These are phyloP conservation scores for Geranium brycei DNA, from an alignment of 345 rosid genomes.

Conservation along the genomic window DNA sequence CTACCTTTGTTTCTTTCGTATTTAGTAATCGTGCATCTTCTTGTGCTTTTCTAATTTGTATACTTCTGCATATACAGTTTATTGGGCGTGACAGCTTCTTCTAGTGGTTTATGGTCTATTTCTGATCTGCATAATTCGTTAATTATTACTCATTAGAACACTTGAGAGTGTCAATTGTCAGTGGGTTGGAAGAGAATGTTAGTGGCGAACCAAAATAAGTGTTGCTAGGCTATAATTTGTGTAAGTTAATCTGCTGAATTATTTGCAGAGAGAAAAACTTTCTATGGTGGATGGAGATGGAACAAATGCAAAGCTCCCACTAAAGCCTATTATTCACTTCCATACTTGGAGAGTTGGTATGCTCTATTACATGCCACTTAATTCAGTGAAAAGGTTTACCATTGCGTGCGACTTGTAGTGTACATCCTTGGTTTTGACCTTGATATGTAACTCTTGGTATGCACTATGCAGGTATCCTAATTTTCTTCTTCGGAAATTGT, in stretches of 20 bases:
- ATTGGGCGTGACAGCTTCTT: background rate
- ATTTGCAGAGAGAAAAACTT: conserved; percentile 67
- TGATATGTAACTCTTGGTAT: conserved; percentile 13
- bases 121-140: background rate
- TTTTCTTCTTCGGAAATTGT: conserved; percentile 89
- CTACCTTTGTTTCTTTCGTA: background rate
- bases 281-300: conserved; percentile 45
- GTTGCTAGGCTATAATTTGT: too few relatives aligned
- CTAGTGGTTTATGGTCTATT: background rate
- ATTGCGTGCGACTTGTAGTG: background rate
- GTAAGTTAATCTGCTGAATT: conserved; percentile 10
- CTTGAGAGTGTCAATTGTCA: too few relatives aligned
- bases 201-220: too few relatives aligned
- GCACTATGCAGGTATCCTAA: conserved; percentile 50
- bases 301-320: conserved; percentile 41
- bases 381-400: background rate
- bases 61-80: background rate
- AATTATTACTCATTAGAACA: too few relatives aligned
- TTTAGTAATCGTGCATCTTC: background rate
- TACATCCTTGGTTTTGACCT: conserved; percentile 10
- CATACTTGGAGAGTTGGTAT: conserved; percentile 98
- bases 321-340: conserved; percentile 74
- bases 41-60: background rate
- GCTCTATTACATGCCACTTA: conserved; percentile 13
- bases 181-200: too few relatives aligned